Percentiles rank a stretch among this genome's conserved stretches.
phyloP scores from a whole-genome alignment of 2,329 filamentous ascomycete genomes.

The Aspergillus proliferans region DNA sequence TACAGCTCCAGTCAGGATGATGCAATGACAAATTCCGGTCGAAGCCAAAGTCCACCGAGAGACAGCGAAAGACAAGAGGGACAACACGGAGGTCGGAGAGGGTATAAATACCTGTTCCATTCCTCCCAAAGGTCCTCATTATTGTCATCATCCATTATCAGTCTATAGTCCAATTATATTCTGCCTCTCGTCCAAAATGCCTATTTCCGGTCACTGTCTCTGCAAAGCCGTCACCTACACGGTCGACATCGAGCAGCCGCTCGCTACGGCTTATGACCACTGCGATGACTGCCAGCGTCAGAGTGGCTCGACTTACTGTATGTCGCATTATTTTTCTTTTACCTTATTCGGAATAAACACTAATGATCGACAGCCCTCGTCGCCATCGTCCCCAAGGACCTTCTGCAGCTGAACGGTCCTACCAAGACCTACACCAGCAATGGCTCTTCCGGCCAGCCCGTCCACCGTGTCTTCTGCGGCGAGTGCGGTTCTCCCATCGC shows the following conservation, averaged over 20 bases:
- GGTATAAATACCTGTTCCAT: conserved; percentile 19
- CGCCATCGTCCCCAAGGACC: conserved; percentile 59
- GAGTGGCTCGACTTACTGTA: conserved; percentile 60
- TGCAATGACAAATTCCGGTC: conserved; percentile 46
- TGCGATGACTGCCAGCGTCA: conserved; percentile 69
- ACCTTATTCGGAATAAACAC: not conserved
- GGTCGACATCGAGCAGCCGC: conserved; percentile 40
- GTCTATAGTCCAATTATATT: conserved; percentile 52
- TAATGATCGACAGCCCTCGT: conserved; percentile 50
- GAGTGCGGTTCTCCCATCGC: conserved; percentile 65
- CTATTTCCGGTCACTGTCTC: conserved; percentile 63
- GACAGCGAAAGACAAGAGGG: conserved; percentile 36
- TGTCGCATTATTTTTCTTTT: not conserved
- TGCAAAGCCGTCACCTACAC: conserved; percentile 67
- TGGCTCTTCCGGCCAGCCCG: conserved; percentile 56
- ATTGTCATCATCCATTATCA: conserved; percentile 65
- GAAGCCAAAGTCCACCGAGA: conserved; percentile 41
- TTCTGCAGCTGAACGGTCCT: conserved; percentile 57
- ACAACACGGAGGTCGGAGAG: not conserved
- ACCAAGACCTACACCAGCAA: conserved; percentile 58
- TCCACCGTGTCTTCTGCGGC: conserved; percentile 64
- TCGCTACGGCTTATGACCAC: conserved; percentile 58
- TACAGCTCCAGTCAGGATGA: not conserved
- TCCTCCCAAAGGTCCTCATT: conserved; percentile 17
- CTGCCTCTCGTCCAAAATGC: conserved; percentile 44